phyloP scores from a whole-genome alignment of 1,284 basidiomycete species.

The Tilletia caries region DNA sequence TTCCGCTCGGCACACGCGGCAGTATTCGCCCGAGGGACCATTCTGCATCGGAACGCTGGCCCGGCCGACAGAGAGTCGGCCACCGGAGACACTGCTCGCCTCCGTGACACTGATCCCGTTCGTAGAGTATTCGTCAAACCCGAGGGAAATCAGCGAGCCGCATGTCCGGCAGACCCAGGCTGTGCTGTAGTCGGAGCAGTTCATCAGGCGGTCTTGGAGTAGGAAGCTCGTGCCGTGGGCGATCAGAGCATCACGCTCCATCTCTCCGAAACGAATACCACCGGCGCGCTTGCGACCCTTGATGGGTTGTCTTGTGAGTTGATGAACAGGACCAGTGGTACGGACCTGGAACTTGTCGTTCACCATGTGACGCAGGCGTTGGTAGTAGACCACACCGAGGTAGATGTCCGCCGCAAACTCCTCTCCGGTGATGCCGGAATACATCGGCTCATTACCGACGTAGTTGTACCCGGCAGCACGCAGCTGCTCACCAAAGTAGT shows the following conservation, averaged over 20 bases:
- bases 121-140: conserved; percentile 39
- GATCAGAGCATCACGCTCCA: conserved; percentile 98
- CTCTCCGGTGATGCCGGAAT: conserved; percentile 96
- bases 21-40: conserved; percentile 40
- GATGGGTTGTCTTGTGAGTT: conserved; percentile 91
- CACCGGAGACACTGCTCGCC: background rate
- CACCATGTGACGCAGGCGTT: conserved; percentile 98
- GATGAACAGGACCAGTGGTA: conserved; percentile 94
- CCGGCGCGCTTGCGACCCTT: conserved; percentile 98
- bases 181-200: conserved; percentile 98
- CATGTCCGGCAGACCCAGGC: conserved; percentile 97
- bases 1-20: conserved; percentile 43
- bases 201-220: conserved; percentile 97
- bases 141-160: conserved; percentile 89
- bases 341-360: conserved; percentile 99
- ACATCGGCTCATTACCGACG: conserved; percentile 99
- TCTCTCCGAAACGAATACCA: conserved; percentile 99
- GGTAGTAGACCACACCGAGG: conserved; percentile 96
- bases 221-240: conserved; percentile 98
- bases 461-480: conserved; percentile 94
- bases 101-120: conserved; percentile 21
- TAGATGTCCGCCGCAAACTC: conserved; percentile 99
- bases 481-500: conserved; percentile 96
- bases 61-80: background rate
- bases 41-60: background rate